Base-by-base conservation (phyloP, 1,284 basidiomycete genomes). In the Fomitopsis schrenkii region DNA sequence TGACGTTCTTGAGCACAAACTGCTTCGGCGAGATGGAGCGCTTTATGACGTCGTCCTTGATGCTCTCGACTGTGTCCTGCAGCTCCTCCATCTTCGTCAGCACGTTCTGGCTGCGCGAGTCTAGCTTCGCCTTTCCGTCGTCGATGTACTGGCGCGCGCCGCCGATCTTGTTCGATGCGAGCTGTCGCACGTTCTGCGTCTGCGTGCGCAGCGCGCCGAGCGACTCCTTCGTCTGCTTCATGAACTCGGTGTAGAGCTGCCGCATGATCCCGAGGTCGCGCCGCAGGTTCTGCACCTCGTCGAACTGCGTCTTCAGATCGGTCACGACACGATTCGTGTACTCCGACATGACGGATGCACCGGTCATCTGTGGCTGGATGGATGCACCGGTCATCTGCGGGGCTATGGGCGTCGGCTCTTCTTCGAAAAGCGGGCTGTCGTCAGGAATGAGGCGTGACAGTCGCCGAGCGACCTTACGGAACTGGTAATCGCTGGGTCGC, bases 51-150 rank as follows among this genome's bases (percentile, higher is more conserved):
- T 99, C 97, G 70, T 94, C 88, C 72, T 94, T 93, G 59, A 98
- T 84, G 57, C 83, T 84, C 75, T 99, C 97, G 54, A 99, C 90
- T 6, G 88, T 88, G 72, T 99, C 97, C 70, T 95, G 91, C 59
- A 99, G 80, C 72, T 95, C 94, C 76, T 99, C 97, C 64, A 98
- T 91, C 66, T 92, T 88, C 46, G 95, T 96, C 68, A 99, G 82
- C 54, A 93, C 88, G 67, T 93, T 95, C 74, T 97, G 94, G 70
- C 91, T 95, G 59, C 93, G 88, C 8, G 78, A 79, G 69, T 99
- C 97, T 9, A 99, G 83, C 71, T 94, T 94, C 69, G 84, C 81
- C 80, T 98, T 98, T 64, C 94, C 95, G 35, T 91, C 89, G 68
- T 97, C 91, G 66, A 98, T 94, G 72, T 95, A 93, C 53, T 87